Evolutionary conservation across 352 stramenopile genomes (phyloP), one percentile per base, ranked within the genome.

Genomic region (Globisporangium yorkense): DNA sequence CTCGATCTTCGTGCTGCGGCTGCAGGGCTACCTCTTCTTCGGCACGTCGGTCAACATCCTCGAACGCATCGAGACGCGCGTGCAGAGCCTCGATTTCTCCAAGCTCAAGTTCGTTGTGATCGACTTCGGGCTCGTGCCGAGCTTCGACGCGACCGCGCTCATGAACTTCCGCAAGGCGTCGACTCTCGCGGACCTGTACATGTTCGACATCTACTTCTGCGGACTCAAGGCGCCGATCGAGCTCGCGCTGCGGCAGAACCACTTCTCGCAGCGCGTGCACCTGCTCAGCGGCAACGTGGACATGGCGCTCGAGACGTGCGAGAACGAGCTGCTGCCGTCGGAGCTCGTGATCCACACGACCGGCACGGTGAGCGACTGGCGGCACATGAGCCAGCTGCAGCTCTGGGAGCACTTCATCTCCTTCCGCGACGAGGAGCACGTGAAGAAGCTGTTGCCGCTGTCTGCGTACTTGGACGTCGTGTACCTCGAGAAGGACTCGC

Each of bases 21-120:
- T 93, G 1, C 80, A 93, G 63, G 84, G 84, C 8, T 90, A 91
- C 37, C 62, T 93, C 5, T 93, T 89, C 67, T 93, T 93, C 56
- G 84, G 80, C 7, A 93, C 82, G 8, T 89, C 80, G 8, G 83
- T 91, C 7, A 87, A 87, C 27, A 83, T 93, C 39, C 51, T 91
- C 3, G 76, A 89, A 53, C 74, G 80, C 9, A 89, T 93, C 35
- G 77, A 89, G 51, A 89, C 79, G 21, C 75, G 80, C 6, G 72
- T 89, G 55, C 77, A 78, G 35, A 80, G 65, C 6, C 60, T 87
- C 29, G 71, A 87, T n/a, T 80, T 75, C 40, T 46, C 64, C 15
- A 84, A 81, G 33, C 69, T 93, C 24, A 51, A 78, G 53, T 88
- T 72, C 51, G 69, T 91, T 7, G 70, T 91, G 43, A 87, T 93